Conservation (phyloP, 495 filamentous ascomycete genomes). For the Antarctomyces pellizariae region DNA sequence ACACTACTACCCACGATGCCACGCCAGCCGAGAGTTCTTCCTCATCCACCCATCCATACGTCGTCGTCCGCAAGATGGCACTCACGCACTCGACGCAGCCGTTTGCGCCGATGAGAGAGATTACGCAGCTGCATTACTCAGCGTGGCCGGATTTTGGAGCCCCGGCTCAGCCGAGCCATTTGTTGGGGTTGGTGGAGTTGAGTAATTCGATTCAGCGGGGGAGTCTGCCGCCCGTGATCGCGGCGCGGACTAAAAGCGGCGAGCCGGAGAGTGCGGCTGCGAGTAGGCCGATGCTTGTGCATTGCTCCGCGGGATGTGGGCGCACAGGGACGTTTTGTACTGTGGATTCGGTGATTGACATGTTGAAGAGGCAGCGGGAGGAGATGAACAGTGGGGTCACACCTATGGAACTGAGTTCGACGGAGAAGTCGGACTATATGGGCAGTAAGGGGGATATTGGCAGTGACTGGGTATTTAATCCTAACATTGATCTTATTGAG, state of each 20-base stretch:
- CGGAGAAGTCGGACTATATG: conserved; percentile 6
- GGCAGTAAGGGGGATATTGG: conserved; percentile 3
- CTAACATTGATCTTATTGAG: conserved; percentile 52
- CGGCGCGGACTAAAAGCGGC: conserved; percentile 17
- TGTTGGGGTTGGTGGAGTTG: conserved; percentile 70
- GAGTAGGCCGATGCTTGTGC: conserved; percentile 59
- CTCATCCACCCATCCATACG: conserved; percentile 38
- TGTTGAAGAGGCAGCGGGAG: conserved; percentile 58
- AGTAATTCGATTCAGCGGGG: conserved; percentile 38
- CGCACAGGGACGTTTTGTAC: conserved; percentile 93
- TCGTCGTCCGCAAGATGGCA: conserved; percentile 71
- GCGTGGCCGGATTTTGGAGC: conserved; percentile 94
- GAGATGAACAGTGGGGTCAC: conserved; percentile 14
- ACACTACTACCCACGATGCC: conserved; percentile 15
- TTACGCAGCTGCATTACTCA: conserved; percentile 86
- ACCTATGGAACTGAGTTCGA: conserved; percentile 14
- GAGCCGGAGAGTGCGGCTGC: conserved; percentile 28
- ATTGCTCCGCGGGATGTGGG: conserved; percentile 89
- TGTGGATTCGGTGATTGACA: conserved; percentile 81
- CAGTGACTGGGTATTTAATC: conserved; percentile 23
- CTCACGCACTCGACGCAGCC: conserved; percentile 54
- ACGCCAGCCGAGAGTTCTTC: conserved; percentile 8
- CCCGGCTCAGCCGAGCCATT: conserved; percentile 66
- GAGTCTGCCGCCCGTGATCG: conserved; percentile 14
- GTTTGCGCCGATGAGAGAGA: conserved; percentile 71